A percentile compares a stretch with the other conserved stretches of the same genome.
These are phyloP conservation scores for Cerioporus squamosus DNA, from an alignment of 1,284 basidiomycete genomes.

Conservation along the genomic window DNA sequence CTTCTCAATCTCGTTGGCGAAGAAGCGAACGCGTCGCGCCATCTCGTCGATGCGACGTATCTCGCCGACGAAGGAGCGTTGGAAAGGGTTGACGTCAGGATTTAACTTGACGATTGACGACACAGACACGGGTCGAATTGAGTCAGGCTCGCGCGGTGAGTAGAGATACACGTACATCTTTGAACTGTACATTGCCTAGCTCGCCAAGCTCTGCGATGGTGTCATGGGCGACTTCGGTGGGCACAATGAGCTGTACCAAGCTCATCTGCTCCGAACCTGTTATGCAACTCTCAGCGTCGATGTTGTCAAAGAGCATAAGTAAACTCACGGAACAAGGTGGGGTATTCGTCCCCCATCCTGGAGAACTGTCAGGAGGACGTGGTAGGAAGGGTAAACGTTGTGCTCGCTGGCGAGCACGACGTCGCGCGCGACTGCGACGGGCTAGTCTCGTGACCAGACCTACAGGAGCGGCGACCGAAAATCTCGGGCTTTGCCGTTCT, in stretches of 20 bases:
- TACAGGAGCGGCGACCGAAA: too few relatives aligned
- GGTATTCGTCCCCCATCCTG: slow-evolving; percentile 75
- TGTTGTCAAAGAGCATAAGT: neutral
- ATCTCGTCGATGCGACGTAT: slow-evolving; percentile 96
- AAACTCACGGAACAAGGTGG: slow-evolving; percentile 82
- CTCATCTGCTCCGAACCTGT: slow-evolving; percentile 96
- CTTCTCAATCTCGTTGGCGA: slow-evolving; percentile 85
- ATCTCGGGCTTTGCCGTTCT: too few relatives aligned
- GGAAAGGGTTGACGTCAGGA: slow-evolving; percentile 94
- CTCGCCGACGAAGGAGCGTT: slow-evolving; percentile 97
- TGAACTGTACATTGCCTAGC: slow-evolving; percentile 96
- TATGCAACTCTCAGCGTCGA: slow-evolving; percentile 18
- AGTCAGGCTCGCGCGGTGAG: neutral
- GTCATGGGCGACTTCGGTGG: slow-evolving; percentile 96
- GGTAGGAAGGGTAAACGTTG: slow-evolving; percentile 5
- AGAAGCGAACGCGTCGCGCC: slow-evolving; percentile 93
- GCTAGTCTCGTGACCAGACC: too few relatives aligned
- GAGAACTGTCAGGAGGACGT: slow-evolving; percentile 17
- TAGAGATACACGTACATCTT: slow-evolving; percentile 73
- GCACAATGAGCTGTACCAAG: slow-evolving; percentile 97
- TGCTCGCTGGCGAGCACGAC: neutral
- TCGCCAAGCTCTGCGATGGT: slow-evolving; percentile 95
- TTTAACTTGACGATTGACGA: slow-evolving; percentile 77
- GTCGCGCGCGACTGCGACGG: slow-evolving; percentile 8
- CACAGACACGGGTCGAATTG: neutral